Evolutionary conservation across 23 red algal species (phyloP).

Genomic region (Gracilaria gracilis): DNA sequence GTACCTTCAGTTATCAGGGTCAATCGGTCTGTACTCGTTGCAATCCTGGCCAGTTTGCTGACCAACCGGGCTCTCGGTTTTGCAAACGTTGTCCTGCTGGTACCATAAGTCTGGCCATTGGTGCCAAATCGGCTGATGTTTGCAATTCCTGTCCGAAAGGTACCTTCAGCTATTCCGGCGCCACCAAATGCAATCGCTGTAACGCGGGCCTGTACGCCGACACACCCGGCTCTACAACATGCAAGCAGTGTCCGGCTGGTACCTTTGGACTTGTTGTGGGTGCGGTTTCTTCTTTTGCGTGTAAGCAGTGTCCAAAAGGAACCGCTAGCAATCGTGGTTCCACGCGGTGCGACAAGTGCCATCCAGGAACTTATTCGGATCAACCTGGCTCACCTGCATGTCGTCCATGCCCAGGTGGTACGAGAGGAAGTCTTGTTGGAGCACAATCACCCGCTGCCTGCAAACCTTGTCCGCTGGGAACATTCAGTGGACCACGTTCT

Average conservation of each 20-base stretch:
- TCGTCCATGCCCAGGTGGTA: conserved; percentile 41
- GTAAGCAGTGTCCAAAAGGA: conserved; percentile 24
- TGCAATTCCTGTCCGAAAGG: conserved; percentile 51
- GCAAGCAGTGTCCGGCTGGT: conserved; percentile 64
- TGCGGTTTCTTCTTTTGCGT: conserved; percentile 6
- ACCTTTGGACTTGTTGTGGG: conserved; percentile 54
- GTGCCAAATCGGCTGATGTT: not conserved
- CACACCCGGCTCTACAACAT: conserved; percentile 4
- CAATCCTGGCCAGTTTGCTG: conserved; percentile 23
- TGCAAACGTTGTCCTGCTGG: conserved; percentile 46
- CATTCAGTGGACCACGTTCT: conserved; percentile 19
- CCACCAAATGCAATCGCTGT: conserved; percentile 42
- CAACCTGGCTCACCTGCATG: conserved; percentile 35
- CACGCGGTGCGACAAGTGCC: conserved; percentile 1
- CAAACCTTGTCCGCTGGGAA: conserved; percentile 38
- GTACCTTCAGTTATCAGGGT: conserved; percentile 43
- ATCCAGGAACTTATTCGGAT: conserved; percentile 40
- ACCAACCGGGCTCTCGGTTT: conserved; percentile 16
- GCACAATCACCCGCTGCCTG: conserved; percentile 20
- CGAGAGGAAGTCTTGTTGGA: conserved; percentile 12
- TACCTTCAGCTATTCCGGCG: conserved; percentile 46
- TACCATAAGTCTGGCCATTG: conserved; percentile 3
- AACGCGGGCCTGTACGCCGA: conserved; percentile 40
- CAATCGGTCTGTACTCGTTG: conserved; percentile 33
- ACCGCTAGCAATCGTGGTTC: conserved; percentile 21